Conservation (phyloP, 1,139 yeast genomes). For the Lodderomyces theae region DNA sequence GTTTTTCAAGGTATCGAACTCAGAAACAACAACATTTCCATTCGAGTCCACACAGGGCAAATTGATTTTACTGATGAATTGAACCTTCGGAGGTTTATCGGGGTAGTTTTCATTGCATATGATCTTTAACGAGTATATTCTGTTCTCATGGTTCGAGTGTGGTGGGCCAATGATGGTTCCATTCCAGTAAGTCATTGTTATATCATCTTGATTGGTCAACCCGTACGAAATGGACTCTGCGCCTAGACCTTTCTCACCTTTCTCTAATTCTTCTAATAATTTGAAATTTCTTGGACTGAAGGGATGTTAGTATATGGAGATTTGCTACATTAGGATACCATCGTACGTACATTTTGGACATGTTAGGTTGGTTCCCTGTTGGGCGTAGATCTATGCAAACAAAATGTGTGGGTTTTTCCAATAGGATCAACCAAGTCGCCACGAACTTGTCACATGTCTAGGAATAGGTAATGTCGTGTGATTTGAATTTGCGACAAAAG, state of each 20-base stretch:
- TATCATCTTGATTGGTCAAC: constrained; percentile 81
- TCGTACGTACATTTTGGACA: constrained; percentile 45
- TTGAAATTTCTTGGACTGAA: constrained; percentile 88
- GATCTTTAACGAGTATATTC: constrained; percentile 81
- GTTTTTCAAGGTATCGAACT: constrained; percentile 67
- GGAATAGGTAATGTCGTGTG: neutral
- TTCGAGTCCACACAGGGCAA: constrained; percentile 80
- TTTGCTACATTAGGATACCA: no score
- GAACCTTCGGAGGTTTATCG: constrained; percentile 79
- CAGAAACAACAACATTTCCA: constrained; percentile 62
- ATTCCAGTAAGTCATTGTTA: constrained; percentile 91
- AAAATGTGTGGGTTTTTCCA: no score
- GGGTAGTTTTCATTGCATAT: constrained; percentile 87
- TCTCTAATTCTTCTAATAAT: constrained; percentile 90
- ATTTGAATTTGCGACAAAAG: neutral
- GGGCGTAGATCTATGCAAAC: no score
- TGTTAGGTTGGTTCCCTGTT: constrained; percentile 10
- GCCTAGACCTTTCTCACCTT: constrained; percentile 96
- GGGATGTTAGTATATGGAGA: neutral
- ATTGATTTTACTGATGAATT: constrained; percentile 78
- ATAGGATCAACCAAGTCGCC: no score
- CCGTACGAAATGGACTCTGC: constrained; percentile 97
- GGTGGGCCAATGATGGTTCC: constrained; percentile 98
- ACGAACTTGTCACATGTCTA: no score
- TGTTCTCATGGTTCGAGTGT: constrained; percentile 87